Evolutionary conservation across 73 alveolate species (phyloP).

Genomic region (Stentor coeruleus): DNA sequence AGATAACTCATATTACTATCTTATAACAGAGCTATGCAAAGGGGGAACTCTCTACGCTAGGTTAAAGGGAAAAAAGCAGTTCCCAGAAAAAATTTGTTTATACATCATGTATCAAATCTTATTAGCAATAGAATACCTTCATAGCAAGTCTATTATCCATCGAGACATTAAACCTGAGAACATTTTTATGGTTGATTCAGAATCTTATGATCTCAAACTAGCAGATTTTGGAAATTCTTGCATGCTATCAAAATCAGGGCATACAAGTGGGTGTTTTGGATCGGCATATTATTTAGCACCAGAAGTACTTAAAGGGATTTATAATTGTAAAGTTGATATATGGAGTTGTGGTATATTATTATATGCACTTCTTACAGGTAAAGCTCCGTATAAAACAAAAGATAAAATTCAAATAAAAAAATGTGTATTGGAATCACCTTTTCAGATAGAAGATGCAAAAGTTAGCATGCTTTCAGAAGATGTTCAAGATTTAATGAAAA

Average conservation of each 20-base stretch:
- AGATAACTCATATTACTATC: not conserved
- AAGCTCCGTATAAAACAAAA: not conserved
- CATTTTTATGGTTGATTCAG: not conserved
- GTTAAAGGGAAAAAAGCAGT: not conserved
- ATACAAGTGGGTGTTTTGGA: not conserved
- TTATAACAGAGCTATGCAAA: not conserved
- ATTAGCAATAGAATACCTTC: not conserved
- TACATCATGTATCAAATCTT: not conserved
- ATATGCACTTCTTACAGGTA: not conserved
- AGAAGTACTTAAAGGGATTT: not conserved
- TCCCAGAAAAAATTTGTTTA: not conserved
- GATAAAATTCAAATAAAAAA: not conserved
- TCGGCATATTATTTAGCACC: not conserved
- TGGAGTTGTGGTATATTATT: not conserved
- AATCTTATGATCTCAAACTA: not conserved
- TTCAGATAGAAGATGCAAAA: not conserved
- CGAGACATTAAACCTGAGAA: not conserved
- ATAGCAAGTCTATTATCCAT: not conserved
- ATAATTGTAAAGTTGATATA: not conserved
- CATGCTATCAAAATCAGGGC: not conserved
- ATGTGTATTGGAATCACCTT: not conserved
- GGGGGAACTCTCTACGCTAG: not conserved
- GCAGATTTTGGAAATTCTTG: not conserved
- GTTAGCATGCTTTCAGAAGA: not conserved
- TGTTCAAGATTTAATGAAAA: not conserved